These are phyloP conservation scores for Antrodiella citrinella DNA, from an alignment of 768 basidiomycete species.

Conservation along the genomic window DNA sequence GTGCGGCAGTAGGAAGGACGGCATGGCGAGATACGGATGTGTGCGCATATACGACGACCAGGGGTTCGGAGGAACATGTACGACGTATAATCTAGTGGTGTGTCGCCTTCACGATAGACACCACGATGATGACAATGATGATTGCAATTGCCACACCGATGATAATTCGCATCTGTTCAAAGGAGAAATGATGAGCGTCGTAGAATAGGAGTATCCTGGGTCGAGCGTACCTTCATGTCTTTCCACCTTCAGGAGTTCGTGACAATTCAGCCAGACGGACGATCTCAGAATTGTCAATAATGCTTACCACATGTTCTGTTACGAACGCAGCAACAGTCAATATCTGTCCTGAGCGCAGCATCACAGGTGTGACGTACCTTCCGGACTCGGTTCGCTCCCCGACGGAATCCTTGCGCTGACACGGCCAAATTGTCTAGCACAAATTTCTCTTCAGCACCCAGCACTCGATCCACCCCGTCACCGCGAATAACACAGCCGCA, in stretches of 20 bases:
- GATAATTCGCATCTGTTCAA: slow-evolving; percentile 97
- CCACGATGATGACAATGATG: slow-evolving; percentile 92
- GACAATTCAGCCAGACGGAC: background rate
- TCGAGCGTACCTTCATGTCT: slow-evolving; percentile 77
- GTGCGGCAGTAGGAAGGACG: background rate
- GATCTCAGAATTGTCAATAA: background rate
- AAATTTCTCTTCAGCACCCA: too few species aligned
- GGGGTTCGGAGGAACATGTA: slow-evolving; percentile 9
- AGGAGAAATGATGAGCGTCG: slow-evolving; percentile 3
- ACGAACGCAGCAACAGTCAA: slow-evolving; percentile 4
- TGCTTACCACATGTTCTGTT: slow-evolving; percentile 86
- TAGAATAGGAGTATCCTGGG: slow-evolving; percentile 1
- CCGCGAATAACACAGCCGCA: too few species aligned
- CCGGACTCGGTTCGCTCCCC: slow-evolving; percentile 94
- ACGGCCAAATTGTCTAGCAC: slow-evolving; percentile 85
- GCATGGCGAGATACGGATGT: background rate
- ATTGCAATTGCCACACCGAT: slow-evolving; percentile 85
- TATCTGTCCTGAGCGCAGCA: background rate
- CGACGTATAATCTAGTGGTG: slow-evolving; percentile 13
- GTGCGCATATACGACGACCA: slow-evolving; percentile 1
- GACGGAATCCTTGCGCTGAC: slow-evolving; percentile 97
- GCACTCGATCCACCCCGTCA: too few species aligned
- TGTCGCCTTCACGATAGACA: slow-evolving; percentile 87
- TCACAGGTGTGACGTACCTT: slow-evolving; percentile 55
- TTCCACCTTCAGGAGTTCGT: slow-evolving; percentile 69